Evolutionary conservation across 805 yeast species (phyloP).

Genomic region (Komagataella kurtzmanii): DNA sequence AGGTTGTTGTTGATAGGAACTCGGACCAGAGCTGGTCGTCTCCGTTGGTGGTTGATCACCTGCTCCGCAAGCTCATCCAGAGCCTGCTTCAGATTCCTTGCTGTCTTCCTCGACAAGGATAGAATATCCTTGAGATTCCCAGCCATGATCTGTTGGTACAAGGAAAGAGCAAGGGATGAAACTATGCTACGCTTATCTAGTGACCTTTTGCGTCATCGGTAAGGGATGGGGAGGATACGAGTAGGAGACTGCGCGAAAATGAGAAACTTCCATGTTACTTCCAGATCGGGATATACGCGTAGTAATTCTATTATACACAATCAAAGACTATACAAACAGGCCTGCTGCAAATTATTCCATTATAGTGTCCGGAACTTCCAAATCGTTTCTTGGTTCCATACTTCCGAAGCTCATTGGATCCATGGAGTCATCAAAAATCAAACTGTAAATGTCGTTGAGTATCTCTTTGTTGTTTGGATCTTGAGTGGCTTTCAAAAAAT

Average conservation of each 20-base stretch:
- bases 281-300: background rate
- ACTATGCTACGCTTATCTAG: background rate
- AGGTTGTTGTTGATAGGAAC: conserved; percentile 24
- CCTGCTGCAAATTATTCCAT: background rate
- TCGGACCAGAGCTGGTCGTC: conserved; percentile 15
- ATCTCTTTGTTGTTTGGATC: conserved; percentile 13
- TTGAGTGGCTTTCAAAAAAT: background rate
- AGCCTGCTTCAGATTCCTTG: conserved; percentile 30
- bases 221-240: background rate
- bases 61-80: conserved; percentile 32
- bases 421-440: conserved; percentile 29
- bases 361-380: background rate
- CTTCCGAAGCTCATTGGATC: conserved; percentile 20
- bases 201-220: background rate
- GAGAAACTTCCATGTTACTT: background rate
- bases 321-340: background rate
- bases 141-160: background rate
- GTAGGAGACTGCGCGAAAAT: background rate
- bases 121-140: conserved; percentile 23
- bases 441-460: conserved; percentile 27
- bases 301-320: background rate
- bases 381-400: background rate
- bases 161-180: background rate
- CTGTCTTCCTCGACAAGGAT: conserved; percentile 29
- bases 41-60: conserved; percentile 6